A percentile compares a stretch with the other conserved stretches of the same genome.
These are phyloP conservation scores for Plenodomus biglobosus DNA, from an alignment of 2,329 filamentous ascomycete species.

Conservation along the genomic window DNA sequence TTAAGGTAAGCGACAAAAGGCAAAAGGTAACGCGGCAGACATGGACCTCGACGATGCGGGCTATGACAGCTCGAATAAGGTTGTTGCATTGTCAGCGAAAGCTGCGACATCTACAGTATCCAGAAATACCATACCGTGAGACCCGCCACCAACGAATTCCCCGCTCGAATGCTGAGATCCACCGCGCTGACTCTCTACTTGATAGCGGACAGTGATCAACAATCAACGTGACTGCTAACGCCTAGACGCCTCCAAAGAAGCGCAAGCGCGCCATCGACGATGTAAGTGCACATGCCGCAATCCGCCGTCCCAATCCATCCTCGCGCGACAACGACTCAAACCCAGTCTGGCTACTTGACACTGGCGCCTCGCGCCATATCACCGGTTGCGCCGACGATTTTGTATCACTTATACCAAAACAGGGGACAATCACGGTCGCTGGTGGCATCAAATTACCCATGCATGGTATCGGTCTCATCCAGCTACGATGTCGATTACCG, in stretches of 20 bases:
- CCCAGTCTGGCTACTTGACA: slow-evolving; percentile 9
- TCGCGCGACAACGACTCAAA: no score
- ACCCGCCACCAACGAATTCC: no score
- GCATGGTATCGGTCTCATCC: slow-evolving; percentile 3
- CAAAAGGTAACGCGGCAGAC: neutral
- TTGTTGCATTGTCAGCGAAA: neutral
- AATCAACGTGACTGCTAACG: no score
- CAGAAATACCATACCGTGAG: no score
- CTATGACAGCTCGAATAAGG: no score
- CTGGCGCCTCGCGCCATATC: slow-evolving; percentile 11
- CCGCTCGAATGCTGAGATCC: no score
- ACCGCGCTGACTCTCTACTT: slow-evolving; percentile 1
- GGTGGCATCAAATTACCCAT: slow-evolving; percentile 9
- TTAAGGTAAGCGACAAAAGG: slow-evolving; percentile 3
- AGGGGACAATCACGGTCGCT: slow-evolving; percentile 6
- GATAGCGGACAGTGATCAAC: no score
- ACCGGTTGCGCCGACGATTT: slow-evolving; percentile 8
- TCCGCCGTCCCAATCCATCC: neutral
- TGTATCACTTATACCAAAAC: neutral
- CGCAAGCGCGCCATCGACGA: no score
- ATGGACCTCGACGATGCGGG: no score
- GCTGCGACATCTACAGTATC: neutral
- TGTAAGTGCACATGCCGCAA: slow-evolving; percentile 5
- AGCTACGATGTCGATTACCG: slow-evolving; percentile 3
- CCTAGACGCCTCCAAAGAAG: neutral